Base-by-base conservation (phyloP, 2,329 filamentous ascomycete genomes). In the Pyricularia sp. region DNA sequence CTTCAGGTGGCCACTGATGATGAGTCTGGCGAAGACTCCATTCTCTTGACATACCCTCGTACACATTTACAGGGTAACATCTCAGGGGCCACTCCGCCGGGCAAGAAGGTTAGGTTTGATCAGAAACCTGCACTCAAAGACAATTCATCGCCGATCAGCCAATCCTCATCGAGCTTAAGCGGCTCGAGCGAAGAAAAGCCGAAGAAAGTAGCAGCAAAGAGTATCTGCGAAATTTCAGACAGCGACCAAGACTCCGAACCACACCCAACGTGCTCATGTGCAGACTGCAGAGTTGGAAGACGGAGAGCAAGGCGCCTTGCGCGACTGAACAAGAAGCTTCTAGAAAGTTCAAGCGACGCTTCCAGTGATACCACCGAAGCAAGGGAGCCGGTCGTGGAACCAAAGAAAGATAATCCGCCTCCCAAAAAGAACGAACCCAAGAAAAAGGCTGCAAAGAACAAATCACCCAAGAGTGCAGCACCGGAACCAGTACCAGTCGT, bases 1-100 rank as follows among this genome's bases (percentile, higher is more conserved):
- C 73, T 85, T 36, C 78, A 82, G 67, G 73, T 85, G 1, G 78
- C 79, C 17, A 85, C 84, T 12, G 84, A 87, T 70, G 84, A 86
- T 63, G 83, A 85, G 69, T 80, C 79, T n/a, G 80, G 82, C 9
- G 77, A 80, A 30, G 84, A 87, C 68, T 81, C 78, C 3, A 74
- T 86, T 68, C 79, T 76, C 23, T 74, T 87, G 55, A 83, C 82
- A 1, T 84, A 84, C 67, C 84, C 84, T 1, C 81, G 83, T 64
- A 59, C 59, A 67, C 59, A 10, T 36, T 23, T 28, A 28, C 10
- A 7, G 10, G 58, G 25, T 28, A n/a, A 66, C 33, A 17, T 23
- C 20, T 23, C 42, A 20, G 25, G 11, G 25, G 68, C 11, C 55
- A 28, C n/a, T 25, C 30, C 58, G 5, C 12, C 55, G 20, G 65